These are phyloP conservation scores for Viola pubescens DNA, from an alignment of 441 rosid species.

Conservation along the genomic window DNA sequence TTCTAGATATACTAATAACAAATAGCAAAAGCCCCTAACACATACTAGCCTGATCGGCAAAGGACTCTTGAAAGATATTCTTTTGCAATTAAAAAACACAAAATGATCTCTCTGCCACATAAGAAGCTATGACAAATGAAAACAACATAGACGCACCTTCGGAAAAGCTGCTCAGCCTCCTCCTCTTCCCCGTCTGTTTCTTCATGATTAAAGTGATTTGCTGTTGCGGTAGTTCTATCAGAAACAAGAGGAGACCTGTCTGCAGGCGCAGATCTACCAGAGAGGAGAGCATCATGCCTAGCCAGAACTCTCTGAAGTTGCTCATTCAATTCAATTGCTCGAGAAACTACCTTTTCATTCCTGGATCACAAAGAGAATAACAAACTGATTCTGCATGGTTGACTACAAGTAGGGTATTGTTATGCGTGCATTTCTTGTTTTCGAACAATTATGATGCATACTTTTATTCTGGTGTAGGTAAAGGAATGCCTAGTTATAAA, in stretches of 20 bases:
- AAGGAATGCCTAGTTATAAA: neutral
- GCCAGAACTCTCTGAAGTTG: slow-evolving; percentile 74
- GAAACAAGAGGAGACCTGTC: slow-evolving; percentile 26
- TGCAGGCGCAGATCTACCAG: slow-evolving; percentile 33
- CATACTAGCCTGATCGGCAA: neutral
- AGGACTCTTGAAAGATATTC: too few relatives aligned
- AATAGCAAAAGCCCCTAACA: neutral
- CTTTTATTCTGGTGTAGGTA: slow-evolving; percentile 7
- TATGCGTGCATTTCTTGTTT: too few relatives aligned
- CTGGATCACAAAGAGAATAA: slow-evolving; percentile 33
- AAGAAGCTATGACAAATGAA: neutral
- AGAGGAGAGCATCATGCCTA: slow-evolving; percentile 66
- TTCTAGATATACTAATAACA: neutral
- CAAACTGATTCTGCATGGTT: neutral
- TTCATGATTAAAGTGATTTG: slow-evolving; percentile 35
- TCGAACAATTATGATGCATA: too few relatives aligned
- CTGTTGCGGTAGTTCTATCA: slow-evolving; percentile 21
- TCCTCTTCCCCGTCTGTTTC: slow-evolving; percentile 71
- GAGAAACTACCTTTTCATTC: slow-evolving; percentile 77
- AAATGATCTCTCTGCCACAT: neutral
- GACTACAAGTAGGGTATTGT: too few relatives aligned
- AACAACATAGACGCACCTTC: slow-evolving; percentile 45
- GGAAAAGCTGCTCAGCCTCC: slow-evolving; percentile 84
- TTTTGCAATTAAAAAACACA: neutral
- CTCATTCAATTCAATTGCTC: slow-evolving; percentile 85